Evolutionary conservation across 306 rosid genomes (phyloP), one percentile per base, ranked within the genome.

Genomic region (Lathyrus oleraceus): DNA sequence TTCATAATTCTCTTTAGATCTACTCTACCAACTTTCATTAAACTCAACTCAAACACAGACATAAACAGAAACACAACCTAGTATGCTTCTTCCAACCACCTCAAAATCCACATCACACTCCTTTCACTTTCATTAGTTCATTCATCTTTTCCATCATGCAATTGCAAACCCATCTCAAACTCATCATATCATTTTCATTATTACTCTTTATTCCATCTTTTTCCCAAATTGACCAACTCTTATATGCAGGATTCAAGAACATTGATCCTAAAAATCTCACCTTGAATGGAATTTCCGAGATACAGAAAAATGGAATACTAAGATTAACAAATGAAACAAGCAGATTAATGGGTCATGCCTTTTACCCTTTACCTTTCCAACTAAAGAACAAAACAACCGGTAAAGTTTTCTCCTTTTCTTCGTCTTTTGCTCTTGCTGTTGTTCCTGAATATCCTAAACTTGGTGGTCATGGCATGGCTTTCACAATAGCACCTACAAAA

Each of bases 381-480:
- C 30, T 91, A 30, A 91, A 82, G 70, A 85, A 89, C 90, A 81
- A 84, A 28, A 64, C 79, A 21, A 45, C 15, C 28, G 90, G 89
- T 35, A 78, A 82, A 80, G 96, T 75, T 72, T 52, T 79, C 70
- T 89, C 97, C 8, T 91, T 91, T 60, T 87, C 96, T n/a, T 65
- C 96, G 13, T 80, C 87, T 0, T 89, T 91, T 63, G 94, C 74
- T 69, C 63, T 91, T 60, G 73, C 81, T 66, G 67, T 84, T 28
- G 88, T 91, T 17, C 94, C 97, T 10, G 88, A 91, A 80, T 89
- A 89, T 61, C 94, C 94, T 2, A 85, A 77, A 54, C 91, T 89
- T 10, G 97, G 97, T 52, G 97, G 97, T 53, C 97, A 91, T 61
- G 97, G 97, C 70, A 9, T 91, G 16, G 96, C 96, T 54, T 91